phyloP scores from a whole-genome alignment of 208 protist genomes.

The Balamuthia mandrillaris region DNA sequence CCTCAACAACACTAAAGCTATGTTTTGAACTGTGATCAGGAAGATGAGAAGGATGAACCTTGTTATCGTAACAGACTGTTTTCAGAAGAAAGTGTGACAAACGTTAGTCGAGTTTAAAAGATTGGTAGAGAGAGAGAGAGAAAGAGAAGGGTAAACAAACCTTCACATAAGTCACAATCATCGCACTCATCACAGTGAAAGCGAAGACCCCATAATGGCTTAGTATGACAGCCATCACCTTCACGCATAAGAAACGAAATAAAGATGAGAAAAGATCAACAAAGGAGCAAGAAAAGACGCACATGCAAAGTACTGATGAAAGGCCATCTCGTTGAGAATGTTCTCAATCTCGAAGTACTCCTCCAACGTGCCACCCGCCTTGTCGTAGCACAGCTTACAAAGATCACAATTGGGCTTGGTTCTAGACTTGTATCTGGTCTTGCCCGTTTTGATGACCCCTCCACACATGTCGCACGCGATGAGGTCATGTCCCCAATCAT shows the following conservation, averaged over 20 bases:
- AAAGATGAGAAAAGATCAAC: background rate
- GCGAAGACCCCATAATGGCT: constrained; percentile 55
- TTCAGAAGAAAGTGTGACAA: background rate
- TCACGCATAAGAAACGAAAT: background rate
- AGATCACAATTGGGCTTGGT: constrained; percentile 3
- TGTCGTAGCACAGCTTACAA: constrained; percentile 14
- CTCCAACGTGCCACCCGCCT: background rate
- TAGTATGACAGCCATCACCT: constrained; percentile 45
- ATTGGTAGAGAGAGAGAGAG: background rate
- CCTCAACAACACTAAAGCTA: constrained; percentile 32
- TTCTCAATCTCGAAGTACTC: constrained; percentile 46
- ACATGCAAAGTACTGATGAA: constrained; percentile 56
- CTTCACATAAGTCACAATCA: constrained; percentile 57
- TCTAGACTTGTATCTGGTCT: constrained; percentile 36
- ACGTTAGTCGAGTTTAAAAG: background rate
- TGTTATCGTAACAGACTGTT: constrained; percentile 40
- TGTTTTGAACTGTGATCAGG: background rate
- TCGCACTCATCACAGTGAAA: constrained; percentile 54
- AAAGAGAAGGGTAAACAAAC: background rate
- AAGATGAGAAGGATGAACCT: background rate
- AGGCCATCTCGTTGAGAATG: constrained; percentile 39
- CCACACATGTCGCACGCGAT: constrained; percentile 26
- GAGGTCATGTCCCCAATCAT: background rate
- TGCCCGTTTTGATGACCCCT: constrained; percentile 1
- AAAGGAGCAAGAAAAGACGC: background rate